These are phyloP conservation scores for Hebeloma cylindrosporum DNA, from an alignment of 768 basidiomycete species.

Conservation along the genomic window DNA sequence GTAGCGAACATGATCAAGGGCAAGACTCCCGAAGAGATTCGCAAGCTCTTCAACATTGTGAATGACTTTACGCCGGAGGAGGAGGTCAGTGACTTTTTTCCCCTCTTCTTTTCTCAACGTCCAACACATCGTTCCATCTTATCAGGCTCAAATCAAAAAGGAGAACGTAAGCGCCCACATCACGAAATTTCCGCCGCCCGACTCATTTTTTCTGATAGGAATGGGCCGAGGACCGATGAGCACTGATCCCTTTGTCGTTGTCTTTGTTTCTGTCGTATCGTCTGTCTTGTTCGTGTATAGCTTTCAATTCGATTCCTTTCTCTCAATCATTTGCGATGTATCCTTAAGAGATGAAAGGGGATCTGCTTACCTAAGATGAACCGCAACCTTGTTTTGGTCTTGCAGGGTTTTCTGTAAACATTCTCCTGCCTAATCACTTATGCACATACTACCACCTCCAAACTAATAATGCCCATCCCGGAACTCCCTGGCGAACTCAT, in stretches of 20 bases:
- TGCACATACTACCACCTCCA: too few relatives aligned
- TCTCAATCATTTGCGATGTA: constrained; percentile 1
- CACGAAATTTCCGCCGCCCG: constrained; percentile 3
- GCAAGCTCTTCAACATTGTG: constrained; percentile 96
- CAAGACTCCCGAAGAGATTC: constrained; percentile 98
- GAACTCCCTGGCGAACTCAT: constrained; percentile 69
- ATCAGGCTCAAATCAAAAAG: constrained; percentile 96
- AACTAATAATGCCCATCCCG: constrained; percentile 55
- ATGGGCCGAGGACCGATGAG: constrained; percentile 92
- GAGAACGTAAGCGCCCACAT: constrained; percentile 76
- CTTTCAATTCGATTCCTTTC: constrained; percentile 14
- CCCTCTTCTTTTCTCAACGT: constrained; percentile 9
- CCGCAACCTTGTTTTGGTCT: constrained; percentile 9
- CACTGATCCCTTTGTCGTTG: constrained; percentile 15
- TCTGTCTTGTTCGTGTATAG: constrained; percentile 20
- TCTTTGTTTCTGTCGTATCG: constrained; percentile 17
- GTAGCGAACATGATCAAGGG: constrained; percentile 99
- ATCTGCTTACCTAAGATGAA: constrained; percentile 17
- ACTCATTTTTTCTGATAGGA: constrained; percentile 48
- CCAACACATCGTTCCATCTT: constrained; percentile 9
- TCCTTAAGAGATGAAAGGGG: not conserved
- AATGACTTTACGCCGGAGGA: constrained; percentile 99
- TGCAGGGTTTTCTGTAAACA: not conserved
- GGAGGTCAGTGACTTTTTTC: constrained; percentile 59
- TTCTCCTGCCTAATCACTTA: constrained; percentile 12